Evolutionary conservation across 345 rosid genomes (phyloP).

Genomic region (Moringa oleifera): DNA sequence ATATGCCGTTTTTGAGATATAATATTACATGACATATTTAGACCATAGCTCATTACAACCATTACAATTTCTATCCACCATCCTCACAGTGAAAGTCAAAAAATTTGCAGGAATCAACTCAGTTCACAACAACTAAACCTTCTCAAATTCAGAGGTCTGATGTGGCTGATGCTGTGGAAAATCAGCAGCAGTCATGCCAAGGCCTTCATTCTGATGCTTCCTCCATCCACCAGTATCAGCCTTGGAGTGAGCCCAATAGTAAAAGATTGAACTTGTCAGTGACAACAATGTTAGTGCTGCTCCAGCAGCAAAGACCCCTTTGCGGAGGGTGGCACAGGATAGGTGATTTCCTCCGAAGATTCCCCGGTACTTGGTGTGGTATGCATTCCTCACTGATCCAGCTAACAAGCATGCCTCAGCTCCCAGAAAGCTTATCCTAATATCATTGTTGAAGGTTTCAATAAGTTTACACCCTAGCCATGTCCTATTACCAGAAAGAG

Average conservation of each 20-base stretch:
- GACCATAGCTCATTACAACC: too few relatives aligned
- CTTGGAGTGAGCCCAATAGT: slow-evolving; percentile 78
- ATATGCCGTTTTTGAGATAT: too few relatives aligned
- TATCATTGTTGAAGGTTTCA: not conserved
- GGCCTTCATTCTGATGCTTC: slow-evolving; percentile 80
- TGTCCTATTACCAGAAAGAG: too few relatives aligned
- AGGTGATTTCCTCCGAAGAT: slow-evolving; percentile 33
- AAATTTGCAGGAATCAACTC: slow-evolving; percentile 12
- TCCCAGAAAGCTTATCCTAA: slow-evolving; percentile 82
- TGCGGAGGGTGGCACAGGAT: slow-evolving; percentile 81
- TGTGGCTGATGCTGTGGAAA: slow-evolving; percentile 39
- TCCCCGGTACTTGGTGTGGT: slow-evolving; percentile 81
- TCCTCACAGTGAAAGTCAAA: not conserved
- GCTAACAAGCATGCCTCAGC: slow-evolving; percentile 94
- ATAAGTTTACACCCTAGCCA: not conserved
- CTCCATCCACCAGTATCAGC: slow-evolving; percentile 97
- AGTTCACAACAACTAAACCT: slow-evolving; percentile 27
- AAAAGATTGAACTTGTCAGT: slow-evolving; percentile 50
- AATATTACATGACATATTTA: too few relatives aligned
- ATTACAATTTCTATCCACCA: slow-evolving; percentile 10
- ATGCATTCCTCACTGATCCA: slow-evolving; percentile 80
- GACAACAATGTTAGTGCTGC: slow-evolving; percentile 86
- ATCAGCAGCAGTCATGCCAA: slow-evolving; percentile 45
- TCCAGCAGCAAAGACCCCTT: slow-evolving; percentile 90
- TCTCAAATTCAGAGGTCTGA: slow-evolving; percentile 39